These are phyloP conservation scores for Notholithocarpus densiflorus DNA, from an alignment of 306 rosid species.

Conservation along the genomic window DNA sequence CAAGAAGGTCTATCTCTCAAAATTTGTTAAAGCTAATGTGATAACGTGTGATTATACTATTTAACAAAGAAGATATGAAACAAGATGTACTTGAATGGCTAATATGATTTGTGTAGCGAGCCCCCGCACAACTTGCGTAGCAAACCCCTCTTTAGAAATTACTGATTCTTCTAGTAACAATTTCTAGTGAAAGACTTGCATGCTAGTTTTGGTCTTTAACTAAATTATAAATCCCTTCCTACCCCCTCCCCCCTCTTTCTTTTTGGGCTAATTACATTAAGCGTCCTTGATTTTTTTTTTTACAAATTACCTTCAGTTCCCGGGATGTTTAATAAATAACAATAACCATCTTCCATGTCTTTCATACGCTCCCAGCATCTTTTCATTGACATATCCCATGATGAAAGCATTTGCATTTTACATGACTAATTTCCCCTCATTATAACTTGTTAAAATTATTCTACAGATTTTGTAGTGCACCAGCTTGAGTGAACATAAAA, in stretches of 20 bases:
- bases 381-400: not conserved
- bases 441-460: not conserved
- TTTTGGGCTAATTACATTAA: not conserved
- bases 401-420: not conserved
- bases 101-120: not conserved
- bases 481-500: not conserved
- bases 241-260: not conserved
- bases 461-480: not conserved
- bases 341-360: not conserved
- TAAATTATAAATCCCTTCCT: not conserved
- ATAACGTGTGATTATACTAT: not conserved
- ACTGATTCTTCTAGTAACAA: not conserved
- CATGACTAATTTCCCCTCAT: not conserved
- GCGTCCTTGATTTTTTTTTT: too few species aligned
- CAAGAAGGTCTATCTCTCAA: not conserved
- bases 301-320: too few species aligned
- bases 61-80: not conserved
- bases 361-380: not conserved
- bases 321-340: too few species aligned
- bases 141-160: not conserved
- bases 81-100: not conserved
- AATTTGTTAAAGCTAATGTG: too few species aligned
- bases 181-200: not conserved
- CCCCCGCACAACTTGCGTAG: not conserved
- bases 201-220: not conserved